phyloP scores from a whole-genome alignment of 768 basidiomycete genomes.

The Glaciozyma antarctica region DNA sequence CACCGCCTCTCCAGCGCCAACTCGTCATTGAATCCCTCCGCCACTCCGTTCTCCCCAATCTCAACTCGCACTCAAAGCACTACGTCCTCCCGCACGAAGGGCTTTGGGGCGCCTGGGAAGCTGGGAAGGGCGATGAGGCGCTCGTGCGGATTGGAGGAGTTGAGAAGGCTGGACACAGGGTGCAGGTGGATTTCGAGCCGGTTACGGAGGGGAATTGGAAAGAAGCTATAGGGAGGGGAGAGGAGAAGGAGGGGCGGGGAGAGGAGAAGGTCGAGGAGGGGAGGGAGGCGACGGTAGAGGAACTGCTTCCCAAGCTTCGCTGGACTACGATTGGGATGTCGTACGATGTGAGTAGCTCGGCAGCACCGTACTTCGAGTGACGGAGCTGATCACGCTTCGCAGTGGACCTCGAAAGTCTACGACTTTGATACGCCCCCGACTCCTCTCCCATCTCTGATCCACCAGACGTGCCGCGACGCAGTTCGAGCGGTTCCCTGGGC shows the following conservation, averaged over 20 bases:
- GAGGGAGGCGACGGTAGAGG: conserved; percentile 24
- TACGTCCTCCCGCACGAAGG: conserved; percentile 65
- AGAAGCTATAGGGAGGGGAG: neutral
- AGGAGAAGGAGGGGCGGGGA: neutral
- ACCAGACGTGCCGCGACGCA: conserved; percentile 53
- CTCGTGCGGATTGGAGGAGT: conserved; percentile 7
- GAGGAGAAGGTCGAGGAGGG: neutral
- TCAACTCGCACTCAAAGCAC: conserved; percentile 81
- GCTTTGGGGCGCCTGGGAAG: conserved; percentile 56
- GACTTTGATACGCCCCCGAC: conserved; percentile 67
- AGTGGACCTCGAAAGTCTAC: conserved; percentile 94
- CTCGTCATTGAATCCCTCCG: conserved; percentile 64
- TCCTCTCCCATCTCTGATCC: conserved; percentile 52
- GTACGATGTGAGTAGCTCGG: conserved; percentile 49
- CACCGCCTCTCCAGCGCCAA: conserved; percentile 53
- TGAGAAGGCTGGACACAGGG: neutral
- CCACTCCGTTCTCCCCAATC: conserved; percentile 65
- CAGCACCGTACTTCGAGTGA: neutral
- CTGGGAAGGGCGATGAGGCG: conserved; percentile 4
- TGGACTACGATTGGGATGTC: conserved; percentile 96
- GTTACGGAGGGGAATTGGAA: neutral
- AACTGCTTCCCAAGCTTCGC: conserved; percentile 64
- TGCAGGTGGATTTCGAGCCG: neutral
- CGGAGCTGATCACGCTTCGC: neutral
- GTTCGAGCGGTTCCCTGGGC: conserved; percentile 63